These are phyloP conservation scores for Suillus bovinus DNA, from an alignment of 768 basidiomycete species.

Conservation along the genomic window DNA sequence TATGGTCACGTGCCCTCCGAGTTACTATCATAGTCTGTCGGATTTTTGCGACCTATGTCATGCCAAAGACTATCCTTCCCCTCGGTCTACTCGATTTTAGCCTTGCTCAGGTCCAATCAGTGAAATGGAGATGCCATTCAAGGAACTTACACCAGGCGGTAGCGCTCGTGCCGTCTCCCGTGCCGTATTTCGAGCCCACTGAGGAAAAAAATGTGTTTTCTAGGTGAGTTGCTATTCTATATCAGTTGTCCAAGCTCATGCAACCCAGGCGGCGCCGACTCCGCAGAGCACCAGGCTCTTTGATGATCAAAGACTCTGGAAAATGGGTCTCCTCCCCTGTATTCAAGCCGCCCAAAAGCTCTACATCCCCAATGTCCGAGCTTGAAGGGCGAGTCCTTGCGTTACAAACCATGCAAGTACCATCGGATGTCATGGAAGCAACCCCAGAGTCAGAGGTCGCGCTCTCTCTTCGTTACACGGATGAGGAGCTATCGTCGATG, in stretches of 20 bases:
- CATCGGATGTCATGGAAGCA: background rate
- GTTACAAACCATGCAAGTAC: no score
- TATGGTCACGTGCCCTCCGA: no score
- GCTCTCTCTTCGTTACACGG: constrained; percentile 25
- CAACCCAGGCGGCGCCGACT: constrained; percentile 4
- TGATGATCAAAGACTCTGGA: background rate
- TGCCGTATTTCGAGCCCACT: background rate
- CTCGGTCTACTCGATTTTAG: constrained; percentile 13
- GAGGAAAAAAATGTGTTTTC: background rate
- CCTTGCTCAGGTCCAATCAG: constrained; percentile 3
- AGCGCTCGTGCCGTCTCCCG: constrained; percentile 10
- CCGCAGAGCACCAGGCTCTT: background rate
- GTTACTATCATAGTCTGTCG: no score
- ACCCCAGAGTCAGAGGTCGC: background rate
- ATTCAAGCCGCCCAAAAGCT: background rate
- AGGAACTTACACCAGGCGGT: constrained; percentile 25
- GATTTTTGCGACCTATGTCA: background rate
- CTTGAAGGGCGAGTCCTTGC: no score
- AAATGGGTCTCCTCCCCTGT: background rate
- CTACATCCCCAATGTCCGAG: constrained; percentile 4
- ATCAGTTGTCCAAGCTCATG: background rate
- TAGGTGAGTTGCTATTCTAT: background rate
- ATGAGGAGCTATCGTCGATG: constrained; percentile 38
- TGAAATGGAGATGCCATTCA: constrained; percentile 11
- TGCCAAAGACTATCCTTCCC: constrained; percentile 3